A percentile compares a stretch with the other conserved stretches of the same genome.
phyloP scores from a whole-genome alignment of 2,329 filamentous ascomycete species.

The Fusarium staphyleae region DNA sequence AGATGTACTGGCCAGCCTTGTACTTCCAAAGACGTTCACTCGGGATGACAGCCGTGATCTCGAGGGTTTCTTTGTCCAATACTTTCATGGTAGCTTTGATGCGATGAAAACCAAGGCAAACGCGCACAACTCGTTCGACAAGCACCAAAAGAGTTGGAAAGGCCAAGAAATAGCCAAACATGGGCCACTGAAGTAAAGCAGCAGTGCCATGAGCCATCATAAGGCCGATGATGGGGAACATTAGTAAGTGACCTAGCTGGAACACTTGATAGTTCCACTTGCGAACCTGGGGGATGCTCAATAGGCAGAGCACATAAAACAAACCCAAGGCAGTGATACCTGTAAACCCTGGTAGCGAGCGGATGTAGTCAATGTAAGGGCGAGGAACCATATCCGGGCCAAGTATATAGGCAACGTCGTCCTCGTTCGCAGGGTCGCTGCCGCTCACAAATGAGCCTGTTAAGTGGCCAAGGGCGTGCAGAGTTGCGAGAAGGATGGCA shows the following conservation, averaged over 20 bases:
- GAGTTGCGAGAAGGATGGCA: constrained; percentile 57
- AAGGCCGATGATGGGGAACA: constrained; percentile 64
- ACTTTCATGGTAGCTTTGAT: constrained; percentile 57
- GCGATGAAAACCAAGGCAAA: constrained; percentile 55
- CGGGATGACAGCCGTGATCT: constrained; percentile 57
- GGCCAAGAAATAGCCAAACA: constrained; percentile 64
- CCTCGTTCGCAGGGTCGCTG: constrained; percentile 53
- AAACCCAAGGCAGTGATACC: constrained; percentile 57
- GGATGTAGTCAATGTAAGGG: constrained; percentile 56
- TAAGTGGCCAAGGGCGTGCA: constrained; percentile 63
- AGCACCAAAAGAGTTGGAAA: constrained; percentile 60
- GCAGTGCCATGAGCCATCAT: constrained; percentile 62
- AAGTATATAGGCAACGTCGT: constrained; percentile 53
- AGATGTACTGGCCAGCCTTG: constrained; percentile 64
- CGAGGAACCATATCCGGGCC: constrained; percentile 53
- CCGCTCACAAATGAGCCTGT: constrained; percentile 60
- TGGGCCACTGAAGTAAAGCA: constrained; percentile 59
- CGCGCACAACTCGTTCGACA: constrained; percentile 54
- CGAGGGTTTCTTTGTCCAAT: constrained; percentile 61
- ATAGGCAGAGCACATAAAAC: constrained; percentile 56
- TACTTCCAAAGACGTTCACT: constrained; percentile 59
- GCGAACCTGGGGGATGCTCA: constrained; percentile 59
- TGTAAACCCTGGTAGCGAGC: constrained; percentile 57
- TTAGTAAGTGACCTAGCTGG: constrained; percentile 63
- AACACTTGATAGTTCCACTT: constrained; percentile 64